These are phyloP conservation scores for Trichomonascus vanleenenianus DNA, from an alignment of 805 yeast species.

Conservation along the genomic window DNA sequence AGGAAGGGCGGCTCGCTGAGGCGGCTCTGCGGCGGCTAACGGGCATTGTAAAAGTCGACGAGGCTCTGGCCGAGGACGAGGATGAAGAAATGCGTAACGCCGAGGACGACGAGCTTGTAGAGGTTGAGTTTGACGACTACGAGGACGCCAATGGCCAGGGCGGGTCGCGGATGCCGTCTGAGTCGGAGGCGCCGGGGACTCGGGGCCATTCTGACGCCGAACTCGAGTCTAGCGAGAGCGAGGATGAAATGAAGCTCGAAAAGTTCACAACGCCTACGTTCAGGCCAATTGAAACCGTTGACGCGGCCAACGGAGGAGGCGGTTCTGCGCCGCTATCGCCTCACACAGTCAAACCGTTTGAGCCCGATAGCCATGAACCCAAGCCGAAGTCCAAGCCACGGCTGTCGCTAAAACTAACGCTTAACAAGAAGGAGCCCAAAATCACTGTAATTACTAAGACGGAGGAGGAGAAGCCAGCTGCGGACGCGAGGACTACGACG, in stretches of 20 bases:
- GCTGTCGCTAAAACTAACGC: background rate
- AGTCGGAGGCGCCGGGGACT: background rate
- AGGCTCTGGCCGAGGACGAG: conserved; percentile 9
- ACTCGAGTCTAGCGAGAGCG: background rate
- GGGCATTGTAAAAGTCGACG: conserved; percentile 18
- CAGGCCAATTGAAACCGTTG: conserved; percentile 2
- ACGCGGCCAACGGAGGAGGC: background rate
- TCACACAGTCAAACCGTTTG: too few species aligned
- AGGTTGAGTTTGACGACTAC: conserved; percentile 3
- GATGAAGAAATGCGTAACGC: conserved; percentile 9
- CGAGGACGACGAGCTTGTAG: conserved; percentile 10
- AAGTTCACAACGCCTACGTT: background rate
- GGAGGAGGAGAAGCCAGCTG: conserved; percentile 3
- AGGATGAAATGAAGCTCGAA: background rate
- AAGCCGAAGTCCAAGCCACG: background rate
- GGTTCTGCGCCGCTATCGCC: too few species aligned
- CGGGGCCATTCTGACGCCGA: background rate
- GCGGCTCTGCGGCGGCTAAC: conserved; percentile 59
- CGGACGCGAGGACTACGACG: conserved; percentile 4
- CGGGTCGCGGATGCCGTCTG: background rate
- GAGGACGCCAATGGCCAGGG: too few species aligned
- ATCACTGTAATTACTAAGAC: too few species aligned
- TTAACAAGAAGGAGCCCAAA: background rate
- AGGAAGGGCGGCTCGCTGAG: conserved; percentile 77
- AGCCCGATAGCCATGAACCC: too few species aligned